Percentiles rank a stretch among this genome's conserved stretches.
Conservation (phyloP, 208 protist genomes). For the Blastocrithidia nonstop region DNA sequence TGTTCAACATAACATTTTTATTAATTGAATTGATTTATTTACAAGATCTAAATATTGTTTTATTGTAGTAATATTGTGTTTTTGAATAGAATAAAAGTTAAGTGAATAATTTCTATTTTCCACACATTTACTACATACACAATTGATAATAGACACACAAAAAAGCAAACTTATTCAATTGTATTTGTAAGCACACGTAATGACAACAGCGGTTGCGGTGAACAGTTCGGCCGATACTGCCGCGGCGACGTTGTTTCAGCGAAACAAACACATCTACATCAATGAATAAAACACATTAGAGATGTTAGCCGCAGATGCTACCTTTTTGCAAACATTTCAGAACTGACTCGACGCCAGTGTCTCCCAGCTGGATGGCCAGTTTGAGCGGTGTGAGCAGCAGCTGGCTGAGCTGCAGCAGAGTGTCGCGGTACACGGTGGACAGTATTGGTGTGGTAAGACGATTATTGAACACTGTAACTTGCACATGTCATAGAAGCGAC, state of each 20-base stretch:
- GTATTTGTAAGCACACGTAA: background rate
- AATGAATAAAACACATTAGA: conserved; percentile 75
- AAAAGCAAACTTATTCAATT: background rate
- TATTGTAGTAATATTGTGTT: too few species aligned
- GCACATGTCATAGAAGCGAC: conserved; percentile 51
- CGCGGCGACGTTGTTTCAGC: conserved; percentile 54
- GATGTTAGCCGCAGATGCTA: conserved; percentile 30
- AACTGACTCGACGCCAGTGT: conserved; percentile 70
- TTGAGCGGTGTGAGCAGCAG: conserved; percentile 70
- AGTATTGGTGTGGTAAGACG: conserved; percentile 77
- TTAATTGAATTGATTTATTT: too few species aligned
- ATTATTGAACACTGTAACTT: conserved; percentile 84
- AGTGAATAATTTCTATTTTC: too few species aligned
- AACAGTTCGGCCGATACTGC: conserved; percentile 14
- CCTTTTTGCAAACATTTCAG: conserved; percentile 52
- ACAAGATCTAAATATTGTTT: too few species aligned
- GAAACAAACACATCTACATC: conserved; percentile 70
- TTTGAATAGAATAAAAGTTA: too few species aligned
- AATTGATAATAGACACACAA: conserved; percentile 3
- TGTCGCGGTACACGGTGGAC: conserved; percentile 34
- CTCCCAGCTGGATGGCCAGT: conserved; percentile 63
- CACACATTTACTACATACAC: too few species aligned
- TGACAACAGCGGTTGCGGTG: background rate
- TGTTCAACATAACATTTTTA: too few species aligned
- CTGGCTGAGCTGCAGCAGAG: conserved; percentile 73